phyloP scores from a whole-genome alignment of 106 monocot genomes.

The Acanthochlamys bracteata region DNA sequence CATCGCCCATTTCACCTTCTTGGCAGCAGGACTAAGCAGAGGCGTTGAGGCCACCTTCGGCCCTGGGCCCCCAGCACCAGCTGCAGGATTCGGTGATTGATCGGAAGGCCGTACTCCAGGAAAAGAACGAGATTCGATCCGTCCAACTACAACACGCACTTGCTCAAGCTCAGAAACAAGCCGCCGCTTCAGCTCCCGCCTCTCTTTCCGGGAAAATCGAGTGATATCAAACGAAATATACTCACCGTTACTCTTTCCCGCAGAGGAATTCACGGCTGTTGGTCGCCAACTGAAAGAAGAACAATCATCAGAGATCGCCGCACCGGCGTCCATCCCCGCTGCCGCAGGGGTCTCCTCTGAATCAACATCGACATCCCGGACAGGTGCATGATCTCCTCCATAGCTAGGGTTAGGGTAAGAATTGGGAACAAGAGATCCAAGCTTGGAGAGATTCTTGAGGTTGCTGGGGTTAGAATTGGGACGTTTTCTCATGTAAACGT shows the following conservation, averaged over 20 bases:
- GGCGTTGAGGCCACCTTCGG: background rate
- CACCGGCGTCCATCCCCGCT: background rate
- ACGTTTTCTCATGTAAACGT: constrained; percentile 52
- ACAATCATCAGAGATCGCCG: constrained; percentile 23
- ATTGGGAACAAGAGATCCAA: background rate
- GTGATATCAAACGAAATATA: constrained; percentile 33
- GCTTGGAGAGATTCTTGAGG: constrained; percentile 1
- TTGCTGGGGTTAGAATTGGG: constrained; percentile 28
- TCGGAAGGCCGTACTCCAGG: background rate
- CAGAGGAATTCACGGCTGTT: background rate
- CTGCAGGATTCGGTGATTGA: background rate
- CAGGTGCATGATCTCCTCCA: background rate
- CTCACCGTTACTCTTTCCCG: background rate
- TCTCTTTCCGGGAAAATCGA: constrained; percentile 18
- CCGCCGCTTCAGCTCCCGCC: constrained; percentile 39
- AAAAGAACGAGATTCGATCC: constrained; percentile 24
- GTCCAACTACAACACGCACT: constrained; percentile 28
- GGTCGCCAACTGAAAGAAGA: constrained; percentile 25
- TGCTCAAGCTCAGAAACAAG: constrained; percentile 51
- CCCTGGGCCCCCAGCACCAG: background rate
- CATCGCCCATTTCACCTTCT: constrained; percentile 30
- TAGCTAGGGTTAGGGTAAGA: constrained; percentile 19
- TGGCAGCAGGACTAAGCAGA: constrained; percentile 5
- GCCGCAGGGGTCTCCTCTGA: background rate
- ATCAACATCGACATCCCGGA: constrained; percentile 1